Evolutionary conservation across 2,329 filamentous ascomycete species (phyloP).

Genomic region (Clonostachys chloroleuca): DNA sequence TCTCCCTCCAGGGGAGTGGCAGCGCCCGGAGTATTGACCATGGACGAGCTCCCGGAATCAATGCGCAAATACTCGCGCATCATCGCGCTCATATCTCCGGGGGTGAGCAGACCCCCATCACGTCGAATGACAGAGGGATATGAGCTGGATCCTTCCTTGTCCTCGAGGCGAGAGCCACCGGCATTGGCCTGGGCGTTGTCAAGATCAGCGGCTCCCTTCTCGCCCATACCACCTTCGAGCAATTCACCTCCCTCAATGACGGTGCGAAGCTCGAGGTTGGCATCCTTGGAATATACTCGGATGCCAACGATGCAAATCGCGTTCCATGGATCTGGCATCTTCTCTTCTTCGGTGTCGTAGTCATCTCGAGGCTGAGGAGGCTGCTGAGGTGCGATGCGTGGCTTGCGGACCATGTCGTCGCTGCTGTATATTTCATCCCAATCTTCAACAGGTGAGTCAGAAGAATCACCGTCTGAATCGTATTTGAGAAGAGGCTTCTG

Average conservation of each 20-base stretch:
- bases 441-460: conserved; percentile 55
- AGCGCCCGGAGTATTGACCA: conserved; percentile 18
- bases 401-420: conserved; percentile 52
- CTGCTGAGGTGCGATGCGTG: conserved; percentile 30
- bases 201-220: conserved; percentile 49
- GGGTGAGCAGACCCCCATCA: conserved; percentile 14
- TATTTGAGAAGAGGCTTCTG: conserved; percentile 19
- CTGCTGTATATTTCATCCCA: conserved; percentile 56
- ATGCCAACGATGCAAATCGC: conserved; percentile 58
- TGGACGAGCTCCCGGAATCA: conserved; percentile 17
- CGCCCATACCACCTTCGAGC: conserved; percentile 51
- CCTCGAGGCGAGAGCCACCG: conserved; percentile 31
- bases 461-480: conserved; percentile 49
- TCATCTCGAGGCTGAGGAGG: conserved; percentile 24
- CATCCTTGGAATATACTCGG: conserved; percentile 57
- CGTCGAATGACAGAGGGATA: conserved; percentile 17
- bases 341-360: conserved; percentile 54
- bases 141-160: not conserved
- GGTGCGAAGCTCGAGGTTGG: conserved; percentile 45
- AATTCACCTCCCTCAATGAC: conserved; percentile 52
- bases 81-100: conserved; percentile 10
- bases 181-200: conserved; percentile 54
- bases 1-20: conserved; percentile 20
- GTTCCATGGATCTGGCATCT: conserved; percentile 55
- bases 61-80: conserved; percentile 19